phyloP scores from a whole-genome alignment of 2,329 filamentous ascomycete genomes.

The Cercospora zeina region DNA sequence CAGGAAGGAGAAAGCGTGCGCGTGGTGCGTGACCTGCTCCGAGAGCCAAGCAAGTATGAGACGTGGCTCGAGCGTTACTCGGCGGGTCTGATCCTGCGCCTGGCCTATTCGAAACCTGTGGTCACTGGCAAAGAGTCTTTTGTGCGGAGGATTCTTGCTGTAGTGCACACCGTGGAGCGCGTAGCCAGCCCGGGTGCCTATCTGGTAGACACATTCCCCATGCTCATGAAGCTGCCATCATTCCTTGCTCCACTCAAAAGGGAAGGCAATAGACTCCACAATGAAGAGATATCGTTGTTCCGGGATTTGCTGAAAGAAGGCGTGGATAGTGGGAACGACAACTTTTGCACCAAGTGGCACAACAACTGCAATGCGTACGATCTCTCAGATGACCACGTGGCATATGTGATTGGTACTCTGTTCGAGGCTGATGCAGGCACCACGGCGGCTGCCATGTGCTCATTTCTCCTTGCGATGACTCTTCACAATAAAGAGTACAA shows the following conservation, averaged over 20 bases:
- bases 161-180: conserved; percentile 42
- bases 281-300: conserved; percentile 36
- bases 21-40: conserved; percentile 6
- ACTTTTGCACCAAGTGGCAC: conserved; percentile 29
- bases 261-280: conserved; percentile 33
- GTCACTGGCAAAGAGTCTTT: conserved; percentile 40
- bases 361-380: conserved; percentile 22
- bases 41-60: conserved; percentile 42
- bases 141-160: conserved; percentile 39
- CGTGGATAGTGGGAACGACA: conserved; percentile 6
- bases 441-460: conserved; percentile 38
- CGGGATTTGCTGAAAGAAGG: conserved; percentile 32
- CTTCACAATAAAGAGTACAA: conserved; percentile 30
- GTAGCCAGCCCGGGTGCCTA: conserved; percentile 44
- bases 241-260: conserved; percentile 40
- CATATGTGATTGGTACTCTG: conserved; percentile 40
- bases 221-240: conserved; percentile 35
- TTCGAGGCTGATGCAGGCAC: conserved; percentile 40
- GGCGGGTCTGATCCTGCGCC: conserved; percentile 45
- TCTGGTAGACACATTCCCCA: conserved; percentile 40
- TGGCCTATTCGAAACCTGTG: conserved; percentile 44
- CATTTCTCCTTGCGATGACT: conserved; percentile 38
- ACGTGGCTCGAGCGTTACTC: conserved; percentile 46
- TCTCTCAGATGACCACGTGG: conserved; percentile 35
- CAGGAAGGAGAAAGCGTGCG: conserved; percentile 21